A percentile compares a stretch with the other conserved stretches of the same genome.
These are phyloP conservation scores for Populus hybrid DNA, from an alignment of 441 rosid species.

Conservation along the genomic window DNA sequence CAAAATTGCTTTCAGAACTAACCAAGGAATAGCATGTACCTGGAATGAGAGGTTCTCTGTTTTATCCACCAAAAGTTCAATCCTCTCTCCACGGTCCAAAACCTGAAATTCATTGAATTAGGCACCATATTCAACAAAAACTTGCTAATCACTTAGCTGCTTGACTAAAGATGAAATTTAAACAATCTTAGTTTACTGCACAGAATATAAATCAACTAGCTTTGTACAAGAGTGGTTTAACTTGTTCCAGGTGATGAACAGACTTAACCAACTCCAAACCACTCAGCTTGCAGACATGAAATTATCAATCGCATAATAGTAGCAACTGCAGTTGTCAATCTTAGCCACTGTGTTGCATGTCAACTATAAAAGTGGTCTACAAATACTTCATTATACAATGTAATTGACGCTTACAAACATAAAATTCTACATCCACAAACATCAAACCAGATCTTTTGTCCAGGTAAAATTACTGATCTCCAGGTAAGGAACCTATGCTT, in stretches of 20 bases:
- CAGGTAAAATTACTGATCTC: not conserved
- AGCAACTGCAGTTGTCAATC: not conserved
- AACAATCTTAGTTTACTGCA: not conserved
- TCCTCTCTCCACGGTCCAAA: slow-evolving; percentile 93
- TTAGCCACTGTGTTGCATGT: not conserved
- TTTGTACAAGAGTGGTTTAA: not conserved
- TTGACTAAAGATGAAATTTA: not conserved
- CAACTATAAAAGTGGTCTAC: not conserved
- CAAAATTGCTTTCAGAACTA: not conserved
- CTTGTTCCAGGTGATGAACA: not conserved
- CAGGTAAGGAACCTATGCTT: not conserved
- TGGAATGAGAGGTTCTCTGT: slow-evolving; percentile 89
- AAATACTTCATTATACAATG: not conserved
- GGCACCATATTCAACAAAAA: not conserved
- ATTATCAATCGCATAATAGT: not conserved
- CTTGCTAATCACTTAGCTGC: not conserved
- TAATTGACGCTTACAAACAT: not conserved
- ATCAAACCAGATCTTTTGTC: not conserved
- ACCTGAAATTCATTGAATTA: slow-evolving; percentile 45
- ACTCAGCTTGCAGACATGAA: not conserved
- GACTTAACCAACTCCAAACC: not conserved
- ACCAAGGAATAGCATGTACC: slow-evolving; percentile 26
- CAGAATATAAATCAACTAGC: not conserved
- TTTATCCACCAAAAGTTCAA: slow-evolving; percentile 93
- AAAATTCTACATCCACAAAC: not conserved